Conservation (phyloP, 108 stramenopile species). For the Skeletonema costatum region DNA sequence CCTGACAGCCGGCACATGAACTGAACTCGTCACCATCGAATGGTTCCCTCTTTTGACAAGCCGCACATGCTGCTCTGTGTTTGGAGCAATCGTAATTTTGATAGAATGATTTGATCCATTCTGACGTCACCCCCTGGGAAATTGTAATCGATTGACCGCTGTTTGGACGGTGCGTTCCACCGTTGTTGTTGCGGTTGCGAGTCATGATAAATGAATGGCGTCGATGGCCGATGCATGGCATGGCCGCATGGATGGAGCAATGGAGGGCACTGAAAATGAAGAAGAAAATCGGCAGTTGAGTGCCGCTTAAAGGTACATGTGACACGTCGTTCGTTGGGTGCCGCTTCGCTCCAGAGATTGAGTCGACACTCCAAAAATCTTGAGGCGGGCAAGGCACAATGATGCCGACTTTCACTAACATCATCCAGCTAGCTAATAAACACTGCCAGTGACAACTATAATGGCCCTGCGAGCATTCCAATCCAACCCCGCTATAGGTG, state of each 20-base stretch:
- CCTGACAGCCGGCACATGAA: background rate
- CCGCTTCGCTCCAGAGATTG: too few species aligned
- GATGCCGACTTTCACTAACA: too few species aligned
- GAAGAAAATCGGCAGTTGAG: too few species aligned
- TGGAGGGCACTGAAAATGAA: too few species aligned
- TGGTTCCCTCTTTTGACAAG: background rate
- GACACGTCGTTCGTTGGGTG: too few species aligned
- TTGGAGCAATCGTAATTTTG: background rate
- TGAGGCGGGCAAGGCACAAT: too few species aligned
- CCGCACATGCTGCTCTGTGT: background rate
- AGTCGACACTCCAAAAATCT: too few species aligned
- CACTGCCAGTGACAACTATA: background rate
- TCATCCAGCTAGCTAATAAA: background rate
- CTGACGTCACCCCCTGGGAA: background rate
- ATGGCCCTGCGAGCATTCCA: conserved; percentile 86
- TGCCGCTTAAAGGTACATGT: too few species aligned
- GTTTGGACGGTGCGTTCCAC: background rate
- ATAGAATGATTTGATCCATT: background rate
- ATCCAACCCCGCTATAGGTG: conserved; percentile 81
- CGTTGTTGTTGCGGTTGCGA: background rate
- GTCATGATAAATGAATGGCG: background rate
- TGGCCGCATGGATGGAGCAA: too few species aligned
- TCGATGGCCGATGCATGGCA: too few species aligned
- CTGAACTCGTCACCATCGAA: background rate
- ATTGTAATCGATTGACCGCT: background rate